Percentiles rank a stretch among this genome's conserved stretches.
Evolutionary conservation across 2,329 filamentous ascomycete species (phyloP).

Genomic region (Chaetomiaceae sp.): DNA sequence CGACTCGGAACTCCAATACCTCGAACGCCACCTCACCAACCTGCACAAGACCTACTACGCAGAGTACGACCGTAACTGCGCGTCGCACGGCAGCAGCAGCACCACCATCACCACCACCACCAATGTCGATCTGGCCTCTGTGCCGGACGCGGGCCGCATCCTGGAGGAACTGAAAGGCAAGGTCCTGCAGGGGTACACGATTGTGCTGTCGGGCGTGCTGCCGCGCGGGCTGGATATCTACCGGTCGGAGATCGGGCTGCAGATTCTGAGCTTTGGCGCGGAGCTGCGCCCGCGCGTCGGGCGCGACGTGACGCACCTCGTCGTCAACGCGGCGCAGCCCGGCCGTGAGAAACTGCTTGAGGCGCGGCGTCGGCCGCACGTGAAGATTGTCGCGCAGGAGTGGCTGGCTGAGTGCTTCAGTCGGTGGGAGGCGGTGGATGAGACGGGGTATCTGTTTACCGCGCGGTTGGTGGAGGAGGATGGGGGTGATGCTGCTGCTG

Average conservation of each 20-base stretch:
- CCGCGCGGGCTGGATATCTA: slow-evolving; percentile 74
- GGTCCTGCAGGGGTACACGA: slow-evolving; percentile 66
- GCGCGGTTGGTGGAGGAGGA: slow-evolving; percentile 60
- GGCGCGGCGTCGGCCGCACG: slow-evolving; percentile 68
- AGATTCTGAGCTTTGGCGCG: slow-evolving; percentile 82
- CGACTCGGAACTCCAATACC: slow-evolving; percentile 70
- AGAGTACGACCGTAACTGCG: slow-evolving; percentile 61
- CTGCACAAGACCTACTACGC: slow-evolving; percentile 79
- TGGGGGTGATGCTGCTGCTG: no score
- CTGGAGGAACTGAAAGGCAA: slow-evolving; percentile 73
- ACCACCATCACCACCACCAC: no score
- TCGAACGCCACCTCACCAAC: slow-evolving; percentile 68
- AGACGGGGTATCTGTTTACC: slow-evolving; percentile 66
- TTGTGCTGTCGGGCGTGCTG: slow-evolving; percentile 88
- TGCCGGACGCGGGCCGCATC: slow-evolving; percentile 82
- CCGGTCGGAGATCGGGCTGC: slow-evolving; percentile 78
- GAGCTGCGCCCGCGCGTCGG: slow-evolving; percentile 51
- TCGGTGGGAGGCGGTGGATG: slow-evolving; percentile 75
- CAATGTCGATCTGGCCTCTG: slow-evolving; percentile 43
- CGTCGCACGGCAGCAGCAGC: slow-evolving; percentile 31
- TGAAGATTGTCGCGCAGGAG: slow-evolving; percentile 86
- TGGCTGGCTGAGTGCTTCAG: slow-evolving; percentile 85
- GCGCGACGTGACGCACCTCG: slow-evolving; percentile 64
- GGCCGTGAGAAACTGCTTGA: slow-evolving; percentile 88
- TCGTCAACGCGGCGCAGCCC: slow-evolving; percentile 62